Evolutionary conservation across 2,329 filamentous ascomycete species (phyloP), one percentile per base, ranked within the genome.

Genomic region (Arthrobotrys iridis): DNA sequence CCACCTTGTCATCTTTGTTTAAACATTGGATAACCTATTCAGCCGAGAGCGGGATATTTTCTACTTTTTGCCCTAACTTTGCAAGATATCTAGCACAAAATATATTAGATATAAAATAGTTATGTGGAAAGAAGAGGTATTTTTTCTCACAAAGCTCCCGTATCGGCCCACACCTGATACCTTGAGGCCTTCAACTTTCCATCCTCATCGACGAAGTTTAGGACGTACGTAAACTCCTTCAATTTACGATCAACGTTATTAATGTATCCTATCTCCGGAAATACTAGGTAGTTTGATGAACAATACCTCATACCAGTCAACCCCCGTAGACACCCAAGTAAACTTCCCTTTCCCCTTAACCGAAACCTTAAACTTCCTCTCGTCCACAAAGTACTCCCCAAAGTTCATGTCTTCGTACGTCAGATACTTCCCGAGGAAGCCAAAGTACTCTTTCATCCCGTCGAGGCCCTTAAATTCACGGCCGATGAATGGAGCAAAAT

Each of bases 141-240:
- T 24, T 40, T n/a, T n/a, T n/a, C 71, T 62, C 81, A 82, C 45
- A 81, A 80, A 5, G 82, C 82, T 4, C 82, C 82, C 1, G 82
- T 80, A 74, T 83, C 82, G 5, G 82, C 82, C 82, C 82, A 83
- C 22, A 83, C 72, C 71, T 83, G 81, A 58, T 82, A 83, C 30
- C 72, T 77, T 6, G 43, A 55, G 11, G 83, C 77, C 70, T 79
- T 81, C 4, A 58, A 24, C 3, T 20, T 15, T 2, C 40, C 57
- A 13, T 43, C 63, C 7, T 77, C 62, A 0, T 66, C 77, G 33
- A 80, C 79, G 58, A 83, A 82, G 24, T 45, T 67, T 2, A 83
- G 77, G 35, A 80, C 75, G 40, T 83, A 83, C 0, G 79, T 78
- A 63, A 83, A 82, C 4, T 79, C 78, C 68, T 73, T 37, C 6